These are phyloP conservation scores for Ploettnerulaceae sp. DNA, from an alignment of 2,329 filamentous ascomycete species.

Conservation along the genomic window DNA sequence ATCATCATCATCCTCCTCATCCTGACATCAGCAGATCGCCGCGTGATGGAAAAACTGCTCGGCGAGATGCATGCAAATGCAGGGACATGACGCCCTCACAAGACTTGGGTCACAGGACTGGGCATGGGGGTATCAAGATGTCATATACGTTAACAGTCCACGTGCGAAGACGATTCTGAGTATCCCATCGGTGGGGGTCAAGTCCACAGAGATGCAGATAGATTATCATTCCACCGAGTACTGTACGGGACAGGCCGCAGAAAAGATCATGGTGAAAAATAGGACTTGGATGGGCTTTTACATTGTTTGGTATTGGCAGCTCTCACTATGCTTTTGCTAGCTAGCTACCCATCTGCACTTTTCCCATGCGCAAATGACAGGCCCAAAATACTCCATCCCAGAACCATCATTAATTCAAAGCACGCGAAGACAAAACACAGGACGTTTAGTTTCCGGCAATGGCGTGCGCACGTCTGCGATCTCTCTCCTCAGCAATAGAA, in stretches of 20 bases:
- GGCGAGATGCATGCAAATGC: slow-evolving; percentile 10
- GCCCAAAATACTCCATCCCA: slow-evolving; percentile 32
- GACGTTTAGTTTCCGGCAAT: slow-evolving; percentile 33
- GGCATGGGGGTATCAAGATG: slow-evolving; percentile 21
- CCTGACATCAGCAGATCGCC: slow-evolving; percentile 7
- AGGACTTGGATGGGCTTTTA: slow-evolving; percentile 21
- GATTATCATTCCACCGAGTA: slow-evolving; percentile 4
- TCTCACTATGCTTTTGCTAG: slow-evolving; percentile 22
- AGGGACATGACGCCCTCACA: slow-evolving; percentile 9
- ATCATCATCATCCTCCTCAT: neutral
- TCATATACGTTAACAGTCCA: no score
- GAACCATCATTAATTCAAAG: slow-evolving; percentile 24
- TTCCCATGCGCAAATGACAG: slow-evolving; percentile 21
- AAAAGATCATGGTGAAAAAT: neutral
- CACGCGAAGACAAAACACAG: slow-evolving; percentile 19
- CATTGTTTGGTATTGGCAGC: slow-evolving; percentile 31
- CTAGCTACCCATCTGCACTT: slow-evolving; percentile 27
- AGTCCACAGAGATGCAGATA: neutral
- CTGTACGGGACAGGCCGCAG: neutral
- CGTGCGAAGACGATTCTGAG: neutral
- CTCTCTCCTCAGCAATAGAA: slow-evolving; percentile 97
- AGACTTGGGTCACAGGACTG: slow-evolving; percentile 8
- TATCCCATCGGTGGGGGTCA: no score
- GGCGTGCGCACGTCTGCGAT: slow-evolving; percentile 75
- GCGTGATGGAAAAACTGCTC: slow-evolving; percentile 19